phyloP scores from a whole-genome alignment of 2,329 filamentous ascomycete genomes.

The Malbranchea zuffiana region DNA sequence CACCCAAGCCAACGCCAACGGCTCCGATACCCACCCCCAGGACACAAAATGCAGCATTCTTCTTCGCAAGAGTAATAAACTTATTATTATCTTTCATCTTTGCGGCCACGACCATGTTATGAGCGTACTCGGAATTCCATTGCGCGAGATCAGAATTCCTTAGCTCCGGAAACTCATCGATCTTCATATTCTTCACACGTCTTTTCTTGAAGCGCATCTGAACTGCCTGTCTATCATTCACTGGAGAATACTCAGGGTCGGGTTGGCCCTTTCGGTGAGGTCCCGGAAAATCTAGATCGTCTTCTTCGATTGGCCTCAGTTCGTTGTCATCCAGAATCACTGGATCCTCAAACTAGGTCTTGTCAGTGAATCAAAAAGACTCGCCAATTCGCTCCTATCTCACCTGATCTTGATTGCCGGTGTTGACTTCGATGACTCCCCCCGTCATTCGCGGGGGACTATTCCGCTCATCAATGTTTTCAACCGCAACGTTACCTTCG shows the following conservation, averaged over 20 bases:
- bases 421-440: slow-evolving; percentile 34
- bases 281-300: not conserved
- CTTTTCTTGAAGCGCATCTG: slow-evolving; percentile 17
- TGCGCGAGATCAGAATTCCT: slow-evolving; percentile 45
- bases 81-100: slow-evolving; percentile 37
- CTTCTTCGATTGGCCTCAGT: slow-evolving; percentile 1
- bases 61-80: slow-evolving; percentile 42
- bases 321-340: slow-evolving; percentile 1
- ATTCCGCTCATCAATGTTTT: slow-evolving; percentile 24
- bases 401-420: slow-evolving; percentile 25
- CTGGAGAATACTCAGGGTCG: slow-evolving; percentile 17
- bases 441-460: slow-evolving; percentile 30
- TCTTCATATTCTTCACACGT: slow-evolving; percentile 28
- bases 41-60: slow-evolving; percentile 53
- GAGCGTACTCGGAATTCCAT: slow-evolving; percentile 50
- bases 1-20: slow-evolving; percentile 39
- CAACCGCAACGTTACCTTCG: slow-evolving; percentile 17
- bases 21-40: slow-evolving; percentile 47
- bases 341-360: slow-evolving; percentile 2
- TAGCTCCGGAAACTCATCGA: slow-evolving; percentile 43
- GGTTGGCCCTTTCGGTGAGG: not conserved
- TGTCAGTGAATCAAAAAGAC: not conserved
- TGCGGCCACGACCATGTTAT: slow-evolving; percentile 47
- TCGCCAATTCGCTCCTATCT: slow-evolving; percentile 13
- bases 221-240: slow-evolving; percentile 7